phyloP scores from a whole-genome alignment of 1,139 yeast genomes.

The Yamadazyma sp. region DNA sequence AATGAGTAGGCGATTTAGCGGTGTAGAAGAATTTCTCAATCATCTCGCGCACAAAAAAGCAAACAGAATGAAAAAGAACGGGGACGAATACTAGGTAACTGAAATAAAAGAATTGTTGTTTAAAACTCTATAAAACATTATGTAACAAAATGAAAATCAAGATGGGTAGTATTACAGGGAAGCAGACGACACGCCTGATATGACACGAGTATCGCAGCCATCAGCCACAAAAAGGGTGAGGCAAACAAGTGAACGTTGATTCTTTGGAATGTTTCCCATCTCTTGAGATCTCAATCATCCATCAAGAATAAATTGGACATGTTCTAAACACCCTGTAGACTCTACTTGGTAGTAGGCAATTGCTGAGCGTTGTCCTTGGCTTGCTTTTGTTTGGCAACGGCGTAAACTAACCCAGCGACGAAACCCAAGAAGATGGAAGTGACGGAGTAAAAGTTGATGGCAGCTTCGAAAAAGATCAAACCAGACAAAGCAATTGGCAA shows the following conservation, averaged over 20 bases:
- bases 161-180: background rate
- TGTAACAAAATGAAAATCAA: background rate
- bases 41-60: background rate
- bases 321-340: background rate
- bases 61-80: too few species aligned
- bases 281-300: too few species aligned
- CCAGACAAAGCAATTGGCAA: constrained; percentile 97
- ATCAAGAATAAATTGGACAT: background rate
- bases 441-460: constrained; percentile 89
- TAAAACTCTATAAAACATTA: constrained; percentile 2
- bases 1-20: too few species aligned
- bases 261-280: too few species aligned
- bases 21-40: background rate
- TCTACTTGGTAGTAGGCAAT: constrained; percentile 24
- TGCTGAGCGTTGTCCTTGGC: constrained; percentile 45
- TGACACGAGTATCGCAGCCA: too few species aligned
- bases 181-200: too few species aligned
- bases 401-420: constrained; percentile 90
- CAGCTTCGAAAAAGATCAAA: constrained; percentile 88
- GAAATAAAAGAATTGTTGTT: background rate
- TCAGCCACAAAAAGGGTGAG: too few species aligned
- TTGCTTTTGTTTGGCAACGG: constrained; percentile 86
- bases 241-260: too few species aligned
- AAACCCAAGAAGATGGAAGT: constrained; percentile 90
- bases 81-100: background rate